Percentiles rank a stretch among this genome's conserved stretches.
These are phyloP conservation scores for Aspergillus haitiensis DNA, from an alignment of 495 filamentous ascomycete species.

Conservation along the genomic window DNA sequence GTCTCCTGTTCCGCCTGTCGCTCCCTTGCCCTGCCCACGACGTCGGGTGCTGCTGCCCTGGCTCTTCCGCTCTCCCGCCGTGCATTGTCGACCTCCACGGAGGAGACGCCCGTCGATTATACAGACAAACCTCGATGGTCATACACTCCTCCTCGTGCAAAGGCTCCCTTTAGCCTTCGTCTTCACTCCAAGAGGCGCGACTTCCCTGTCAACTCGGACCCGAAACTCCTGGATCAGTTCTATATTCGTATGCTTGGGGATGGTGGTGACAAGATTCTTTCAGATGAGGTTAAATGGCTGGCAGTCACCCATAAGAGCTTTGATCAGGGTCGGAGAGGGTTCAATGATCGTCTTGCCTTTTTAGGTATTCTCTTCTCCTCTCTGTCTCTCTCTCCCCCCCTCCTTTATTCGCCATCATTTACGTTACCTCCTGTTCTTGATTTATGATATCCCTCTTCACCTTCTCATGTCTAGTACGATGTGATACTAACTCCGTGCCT, in stretches of 20 bases:
- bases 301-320: conserved; percentile 98
- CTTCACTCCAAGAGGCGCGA: conserved; percentile 47
- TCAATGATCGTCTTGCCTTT: conserved; percentile 90
- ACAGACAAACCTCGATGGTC: conserved; percentile 71
- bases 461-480: neutral
- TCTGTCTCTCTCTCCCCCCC: neutral
- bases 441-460: neutral
- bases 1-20: conserved; percentile 37
- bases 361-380: conserved; percentile 59
- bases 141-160: conserved; percentile 74
- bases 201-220: conserved; percentile 74
- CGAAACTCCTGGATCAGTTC: conserved; percentile 66
- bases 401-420: neutral
- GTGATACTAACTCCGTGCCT: neutral
- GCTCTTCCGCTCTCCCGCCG: conserved; percentile 22
- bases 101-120: conserved; percentile 32
- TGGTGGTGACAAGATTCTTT: conserved; percentile 68
- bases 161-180: conserved; percentile 63
- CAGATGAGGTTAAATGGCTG: conserved; percentile 93
- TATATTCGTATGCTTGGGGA: conserved; percentile 70
- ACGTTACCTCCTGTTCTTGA: neutral
- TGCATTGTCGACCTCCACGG: conserved; percentile 25
- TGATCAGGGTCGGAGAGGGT: conserved; percentile 89
- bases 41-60: conserved; percentile 13
- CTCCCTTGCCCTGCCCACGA: conserved; percentile 24